phyloP scores from a whole-genome alignment of 148 eudicot species.

The Selenicereus undatus region DNA sequence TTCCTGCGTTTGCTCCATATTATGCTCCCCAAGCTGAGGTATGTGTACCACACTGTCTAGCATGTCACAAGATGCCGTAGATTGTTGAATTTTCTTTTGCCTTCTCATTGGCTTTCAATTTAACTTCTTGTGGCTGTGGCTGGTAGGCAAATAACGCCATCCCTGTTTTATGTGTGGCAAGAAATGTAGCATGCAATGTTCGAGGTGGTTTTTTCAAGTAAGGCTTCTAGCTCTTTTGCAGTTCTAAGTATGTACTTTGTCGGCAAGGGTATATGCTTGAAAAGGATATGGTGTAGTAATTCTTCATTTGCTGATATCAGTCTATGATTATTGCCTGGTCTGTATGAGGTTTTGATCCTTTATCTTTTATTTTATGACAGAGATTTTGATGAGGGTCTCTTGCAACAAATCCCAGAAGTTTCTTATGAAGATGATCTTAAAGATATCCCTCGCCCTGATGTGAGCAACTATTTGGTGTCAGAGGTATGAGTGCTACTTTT shows the following conservation, averaged over 20 bases:
- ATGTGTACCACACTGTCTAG: constrained; percentile 4
- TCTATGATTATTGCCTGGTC: background rate
- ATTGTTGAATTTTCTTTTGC: background rate
- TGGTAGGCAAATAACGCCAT: constrained; percentile 76
- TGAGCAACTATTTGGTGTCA: constrained; percentile 86
- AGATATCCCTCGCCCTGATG: constrained; percentile 78
- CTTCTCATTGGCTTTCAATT: background rate
- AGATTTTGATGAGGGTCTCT: constrained; percentile 84
- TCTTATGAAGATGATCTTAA: constrained; percentile 75
- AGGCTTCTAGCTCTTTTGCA: constrained; percentile 21
- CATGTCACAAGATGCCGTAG: background rate
- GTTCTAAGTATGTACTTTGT: background rate
- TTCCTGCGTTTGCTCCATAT: constrained; percentile 98
- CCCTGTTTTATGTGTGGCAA: constrained; percentile 91
- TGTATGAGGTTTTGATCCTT: background rate
- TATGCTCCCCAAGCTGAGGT: constrained; percentile 99
- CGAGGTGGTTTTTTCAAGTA: constrained; percentile 99
- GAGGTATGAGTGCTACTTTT: constrained; percentile 46
- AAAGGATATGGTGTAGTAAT: background rate
- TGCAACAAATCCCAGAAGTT: constrained; percentile 68
- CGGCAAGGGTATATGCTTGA: background rate
- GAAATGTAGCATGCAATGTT: constrained; percentile 98
- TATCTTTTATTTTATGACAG: constrained; percentile 33
- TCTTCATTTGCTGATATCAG: background rate
- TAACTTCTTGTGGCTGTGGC: constrained; percentile 6